phyloP scores from a whole-genome alignment of 441 rosid species.

The Populus hybrid region DNA sequence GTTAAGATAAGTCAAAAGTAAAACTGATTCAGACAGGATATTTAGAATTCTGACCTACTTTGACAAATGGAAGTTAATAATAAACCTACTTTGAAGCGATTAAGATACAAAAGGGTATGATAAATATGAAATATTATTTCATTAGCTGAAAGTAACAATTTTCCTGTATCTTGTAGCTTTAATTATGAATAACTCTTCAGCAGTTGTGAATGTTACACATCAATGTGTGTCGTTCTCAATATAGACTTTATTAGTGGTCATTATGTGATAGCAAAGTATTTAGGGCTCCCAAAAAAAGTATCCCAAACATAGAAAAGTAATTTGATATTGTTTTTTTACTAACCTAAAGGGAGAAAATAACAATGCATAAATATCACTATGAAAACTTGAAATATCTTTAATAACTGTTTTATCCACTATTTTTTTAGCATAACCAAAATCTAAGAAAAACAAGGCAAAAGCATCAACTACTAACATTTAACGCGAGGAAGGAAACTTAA shows the following conservation, averaged over 20 bases:
- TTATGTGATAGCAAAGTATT: background rate
- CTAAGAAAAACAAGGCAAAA: background rate
- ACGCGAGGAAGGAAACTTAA: constrained; percentile 25
- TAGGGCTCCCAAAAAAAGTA: background rate
- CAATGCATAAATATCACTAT: background rate
- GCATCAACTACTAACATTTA: background rate
- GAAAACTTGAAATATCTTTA: background rate
- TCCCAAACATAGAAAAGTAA: background rate
- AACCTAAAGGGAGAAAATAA: background rate
- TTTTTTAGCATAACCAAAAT: background rate
- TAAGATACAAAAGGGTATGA: background rate
- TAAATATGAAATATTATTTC: background rate
- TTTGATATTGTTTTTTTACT: background rate
- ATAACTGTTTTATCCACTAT: background rate
- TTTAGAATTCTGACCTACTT: background rate
- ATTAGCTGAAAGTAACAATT: background rate
- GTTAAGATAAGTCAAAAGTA: background rate
- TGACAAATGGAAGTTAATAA: background rate
- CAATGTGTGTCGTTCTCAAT: background rate
- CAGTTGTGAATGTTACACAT: background rate
- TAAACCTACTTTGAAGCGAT: background rate
- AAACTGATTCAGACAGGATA: background rate
- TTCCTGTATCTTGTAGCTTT: background rate
- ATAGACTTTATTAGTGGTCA: background rate
- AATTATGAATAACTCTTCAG: background rate